These are phyloP conservation scores for Cylindrotheca closterium DNA, from an alignment of 108 stramenopile genomes.

Conservation along the genomic window DNA sequence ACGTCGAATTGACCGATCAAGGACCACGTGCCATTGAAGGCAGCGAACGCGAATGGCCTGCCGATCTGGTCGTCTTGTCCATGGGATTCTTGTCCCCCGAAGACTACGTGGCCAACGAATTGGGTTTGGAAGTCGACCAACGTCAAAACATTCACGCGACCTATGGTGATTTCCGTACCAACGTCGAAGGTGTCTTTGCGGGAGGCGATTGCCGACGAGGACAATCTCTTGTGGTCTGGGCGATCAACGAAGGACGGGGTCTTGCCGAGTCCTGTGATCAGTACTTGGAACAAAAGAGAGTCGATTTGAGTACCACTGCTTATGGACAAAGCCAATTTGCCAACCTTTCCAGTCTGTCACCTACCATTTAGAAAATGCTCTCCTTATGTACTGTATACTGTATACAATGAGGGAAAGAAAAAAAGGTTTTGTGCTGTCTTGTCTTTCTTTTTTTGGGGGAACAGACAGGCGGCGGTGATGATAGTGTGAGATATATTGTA, in stretches of 20 bases:
- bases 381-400: no score
- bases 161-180: conserved; percentile 95
- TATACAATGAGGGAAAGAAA: no score
- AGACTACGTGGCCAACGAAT: conserved; percentile 72
- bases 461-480: no score
- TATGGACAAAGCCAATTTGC: conserved; percentile 67
- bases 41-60: conserved; percentile 91
- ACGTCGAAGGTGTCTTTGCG: conserved; percentile 94
- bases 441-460: no score
- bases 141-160: conserved; percentile 94
- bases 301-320: conserved; percentile 42
- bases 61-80: conserved; percentile 89
- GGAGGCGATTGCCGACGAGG: conserved; percentile 98
- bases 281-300: conserved; percentile 79
- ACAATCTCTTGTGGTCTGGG: conserved; percentile 97
- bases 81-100: conserved; percentile 99
- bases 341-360: conserved; percentile 83
- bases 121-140: conserved; percentile 87
- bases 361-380: conserved; percentile 55
- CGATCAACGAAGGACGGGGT: conserved; percentile 97
- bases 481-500: no score
- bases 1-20: conserved; percentile 85
- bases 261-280: conserved; percentile 84
- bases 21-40: conserved; percentile 86
- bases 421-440: no score